Conservation (phyloP, 2,329 filamentous ascomycete species). For the Aureobasidium sp. region DNA sequence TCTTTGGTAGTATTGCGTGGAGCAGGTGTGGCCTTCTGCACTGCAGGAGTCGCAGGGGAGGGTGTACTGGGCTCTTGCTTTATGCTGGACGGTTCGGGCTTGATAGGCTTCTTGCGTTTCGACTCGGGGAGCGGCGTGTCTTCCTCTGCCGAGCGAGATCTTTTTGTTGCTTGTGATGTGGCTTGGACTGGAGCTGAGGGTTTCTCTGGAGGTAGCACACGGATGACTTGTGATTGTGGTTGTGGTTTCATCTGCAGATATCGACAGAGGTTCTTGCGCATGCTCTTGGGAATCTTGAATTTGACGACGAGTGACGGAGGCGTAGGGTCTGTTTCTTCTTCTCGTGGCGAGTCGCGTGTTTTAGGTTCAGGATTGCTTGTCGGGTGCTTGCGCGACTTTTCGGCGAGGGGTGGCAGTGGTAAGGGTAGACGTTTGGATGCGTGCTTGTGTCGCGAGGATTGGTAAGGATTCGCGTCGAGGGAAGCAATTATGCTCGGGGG, state of each 20-base stretch:
- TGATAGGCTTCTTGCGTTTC: slow-evolving; percentile 20
- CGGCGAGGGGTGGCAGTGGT: not conserved
- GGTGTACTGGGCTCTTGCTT: not conserved
- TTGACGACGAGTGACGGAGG: slow-evolving; percentile 5
- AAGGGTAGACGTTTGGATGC: slow-evolving; percentile 3
- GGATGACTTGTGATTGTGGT: slow-evolving; percentile 1
- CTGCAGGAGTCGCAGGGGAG: not conserved
- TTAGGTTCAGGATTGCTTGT: not conserved
- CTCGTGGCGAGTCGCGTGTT: slow-evolving; percentile 8
- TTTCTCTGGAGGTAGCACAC: slow-evolving; percentile 8
- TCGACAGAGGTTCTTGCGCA: slow-evolving; percentile 9
- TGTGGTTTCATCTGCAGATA: slow-evolving; percentile 10
- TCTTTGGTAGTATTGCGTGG: slow-evolving; percentile 20
- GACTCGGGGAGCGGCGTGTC: slow-evolving; percentile 16
- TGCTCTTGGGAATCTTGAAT: slow-evolving; percentile 13
- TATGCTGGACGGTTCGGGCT: not conserved
- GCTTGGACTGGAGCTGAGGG: not conserved
- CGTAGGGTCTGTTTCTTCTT: not conserved
- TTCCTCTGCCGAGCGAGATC: slow-evolving; percentile 10
- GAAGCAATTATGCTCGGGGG: slow-evolving; percentile 47
- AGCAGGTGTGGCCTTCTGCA: slow-evolving; percentile 19
- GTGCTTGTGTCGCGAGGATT: not conserved
- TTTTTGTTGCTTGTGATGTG: slow-evolving; percentile 10
- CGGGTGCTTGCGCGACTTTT: slow-evolving; percentile 1
- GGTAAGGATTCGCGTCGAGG: slow-evolving; percentile 22